A percentile compares a stretch with the other conserved stretches of the same genome.
phyloP scores from a whole-genome alignment of 2,329 filamentous ascomycete species.

The Alternaria dauci region DNA sequence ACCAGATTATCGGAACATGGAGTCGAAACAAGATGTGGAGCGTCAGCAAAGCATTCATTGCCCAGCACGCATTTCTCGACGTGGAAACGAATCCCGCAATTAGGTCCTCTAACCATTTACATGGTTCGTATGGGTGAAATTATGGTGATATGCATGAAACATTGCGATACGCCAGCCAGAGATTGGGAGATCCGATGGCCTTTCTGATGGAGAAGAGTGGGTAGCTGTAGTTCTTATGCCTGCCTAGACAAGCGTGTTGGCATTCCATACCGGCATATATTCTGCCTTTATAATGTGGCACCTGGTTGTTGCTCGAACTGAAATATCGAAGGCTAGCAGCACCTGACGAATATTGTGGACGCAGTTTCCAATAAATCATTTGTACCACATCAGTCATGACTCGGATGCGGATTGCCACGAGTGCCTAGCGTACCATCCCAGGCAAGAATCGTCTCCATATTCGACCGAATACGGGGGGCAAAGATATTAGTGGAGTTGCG shows the following conservation, averaged over 20 bases:
- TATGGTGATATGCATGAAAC: too few species aligned
- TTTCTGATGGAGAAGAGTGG: background rate
- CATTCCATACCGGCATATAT: background rate
- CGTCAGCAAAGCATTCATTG: too few species aligned
- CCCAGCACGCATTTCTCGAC: too few species aligned
- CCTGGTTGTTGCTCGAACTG: background rate
- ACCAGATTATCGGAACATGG: too few species aligned
- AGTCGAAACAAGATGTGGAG: too few species aligned
- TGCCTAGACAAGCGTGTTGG: background rate
- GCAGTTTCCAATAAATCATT: background rate
- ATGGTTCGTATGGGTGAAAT: too few species aligned
- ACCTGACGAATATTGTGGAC: background rate
- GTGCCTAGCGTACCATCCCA: background rate
- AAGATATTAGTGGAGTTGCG: background rate
- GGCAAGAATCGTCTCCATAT: background rate
- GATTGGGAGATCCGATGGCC: background rate
- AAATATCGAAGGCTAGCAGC: background rate
- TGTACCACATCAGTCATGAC: background rate
- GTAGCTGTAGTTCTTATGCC: background rate
- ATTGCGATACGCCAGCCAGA: too few species aligned
- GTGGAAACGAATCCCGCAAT: background rate
- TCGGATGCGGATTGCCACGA: background rate
- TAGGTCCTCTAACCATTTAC: too few species aligned
- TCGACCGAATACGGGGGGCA: constrained; percentile 2
- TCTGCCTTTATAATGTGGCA: background rate